Percentiles rank a stretch among this genome's conserved stretches.
Evolutionary conservation across 192 early-diverging fungal genomes (phyloP).

Genomic region (Funneliformis mosseae): DNA sequence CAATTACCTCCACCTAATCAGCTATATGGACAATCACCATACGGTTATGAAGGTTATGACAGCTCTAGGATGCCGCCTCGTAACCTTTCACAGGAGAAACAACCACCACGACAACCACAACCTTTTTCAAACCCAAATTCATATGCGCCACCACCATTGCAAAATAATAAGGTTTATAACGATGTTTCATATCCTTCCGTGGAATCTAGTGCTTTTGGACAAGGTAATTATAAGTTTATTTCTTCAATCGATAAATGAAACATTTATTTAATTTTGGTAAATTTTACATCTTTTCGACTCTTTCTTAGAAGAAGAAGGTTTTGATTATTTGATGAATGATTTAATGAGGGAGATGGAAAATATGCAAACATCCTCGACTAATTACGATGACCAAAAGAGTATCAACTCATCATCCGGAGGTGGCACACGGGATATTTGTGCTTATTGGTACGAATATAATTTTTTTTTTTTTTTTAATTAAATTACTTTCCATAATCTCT

Average conservation of each 20-base stretch:
- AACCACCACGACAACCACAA: background rate
- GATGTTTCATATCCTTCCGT: background rate
- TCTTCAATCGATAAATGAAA: background rate
- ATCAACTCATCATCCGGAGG: too few species aligned
- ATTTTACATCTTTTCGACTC: background rate
- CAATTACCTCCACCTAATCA: background rate
- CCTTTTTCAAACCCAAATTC: background rate
- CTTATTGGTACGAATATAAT: slow-evolving; percentile 55
- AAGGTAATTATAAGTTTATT: background rate
- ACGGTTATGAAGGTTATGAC: background rate
- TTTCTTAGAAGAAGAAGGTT: slow-evolving; percentile 33
- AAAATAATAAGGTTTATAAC: background rate
- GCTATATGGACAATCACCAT: background rate
- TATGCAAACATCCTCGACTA: slow-evolving; percentile 36
- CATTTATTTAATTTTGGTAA: background rate
- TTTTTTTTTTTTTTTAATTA: background rate
- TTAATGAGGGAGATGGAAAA: slow-evolving; percentile 48
- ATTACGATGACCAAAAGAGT: background rate
- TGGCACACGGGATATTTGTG: slow-evolving; percentile 48
- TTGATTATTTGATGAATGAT: slow-evolving; percentile 49
- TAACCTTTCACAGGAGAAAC: background rate
- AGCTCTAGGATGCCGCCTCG: background rate
- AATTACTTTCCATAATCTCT: background rate
- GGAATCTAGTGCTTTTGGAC: background rate
- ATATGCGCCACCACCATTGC: background rate